phyloP scores from a whole-genome alignment of 1,284 basidiomycete species.

The Neolentinus lepideus region DNA sequence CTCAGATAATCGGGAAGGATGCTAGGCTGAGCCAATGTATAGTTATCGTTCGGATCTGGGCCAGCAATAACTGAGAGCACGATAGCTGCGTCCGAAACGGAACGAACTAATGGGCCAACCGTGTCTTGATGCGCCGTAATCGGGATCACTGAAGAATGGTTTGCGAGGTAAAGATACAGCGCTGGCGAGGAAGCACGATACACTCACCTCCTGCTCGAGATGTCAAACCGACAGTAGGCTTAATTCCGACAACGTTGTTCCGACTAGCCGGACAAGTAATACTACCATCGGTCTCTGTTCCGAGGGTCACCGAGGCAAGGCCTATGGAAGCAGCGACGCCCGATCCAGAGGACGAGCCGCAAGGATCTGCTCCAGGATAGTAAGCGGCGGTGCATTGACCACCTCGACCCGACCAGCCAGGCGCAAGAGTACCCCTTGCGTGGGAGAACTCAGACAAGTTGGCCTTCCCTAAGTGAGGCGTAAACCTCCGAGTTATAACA shows the following conservation, averaged over 20 bases:
- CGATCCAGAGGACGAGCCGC: slow-evolving; percentile 22
- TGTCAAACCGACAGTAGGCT: slow-evolving; percentile 55
- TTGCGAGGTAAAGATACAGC: no score
- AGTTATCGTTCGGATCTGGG: slow-evolving; percentile 35
- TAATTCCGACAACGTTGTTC: slow-evolving; percentile 53
- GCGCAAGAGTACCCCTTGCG: slow-evolving; percentile 15
- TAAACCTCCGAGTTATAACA: slow-evolving; percentile 41
- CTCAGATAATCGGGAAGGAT: slow-evolving; percentile 30
- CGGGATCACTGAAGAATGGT: slow-evolving; percentile 47
- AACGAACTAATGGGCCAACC: slow-evolving; percentile 39
- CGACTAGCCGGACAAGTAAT: slow-evolving; percentile 32
- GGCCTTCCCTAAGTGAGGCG: slow-evolving; percentile 16
- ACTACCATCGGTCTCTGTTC: slow-evolving; percentile 23
- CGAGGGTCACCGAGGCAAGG: slow-evolving; percentile 22
- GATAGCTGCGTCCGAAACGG: slow-evolving; percentile 36
- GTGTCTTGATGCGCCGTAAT: slow-evolving; percentile 44
- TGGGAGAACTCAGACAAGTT: slow-evolving; percentile 25
- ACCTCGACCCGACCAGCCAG: slow-evolving; percentile 23
- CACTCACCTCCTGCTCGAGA: slow-evolving; percentile 48
- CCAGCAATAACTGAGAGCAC: slow-evolving; percentile 38
- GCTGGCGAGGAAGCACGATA: no score
- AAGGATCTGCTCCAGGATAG: slow-evolving; percentile 28
- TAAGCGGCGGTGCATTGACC: slow-evolving; percentile 31
- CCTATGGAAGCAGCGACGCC: slow-evolving; percentile 25
- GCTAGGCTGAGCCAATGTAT: slow-evolving; percentile 32